Evolutionary conservation across 352 stramenopile species (phyloP), one percentile per base, ranked within the genome.

Genomic region (Globisporangium emineosum): DNA sequence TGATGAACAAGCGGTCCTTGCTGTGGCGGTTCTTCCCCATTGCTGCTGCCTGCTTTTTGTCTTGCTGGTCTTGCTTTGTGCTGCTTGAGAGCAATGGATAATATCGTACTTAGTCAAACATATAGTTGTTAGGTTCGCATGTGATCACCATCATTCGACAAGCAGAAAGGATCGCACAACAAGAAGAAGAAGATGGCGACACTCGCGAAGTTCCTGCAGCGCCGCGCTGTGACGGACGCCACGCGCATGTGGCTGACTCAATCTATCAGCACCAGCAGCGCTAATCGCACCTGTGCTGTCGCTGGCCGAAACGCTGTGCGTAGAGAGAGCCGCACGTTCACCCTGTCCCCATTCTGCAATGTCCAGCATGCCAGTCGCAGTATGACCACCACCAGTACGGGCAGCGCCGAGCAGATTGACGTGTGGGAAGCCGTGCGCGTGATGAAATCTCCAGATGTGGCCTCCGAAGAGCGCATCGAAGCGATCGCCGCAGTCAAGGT

Each of bases 21-120:
- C 79, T 93, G 75, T 97, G 89, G 42, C 88, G 89, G 62, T 97
- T 97, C 83, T 97, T 97, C 68, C 89, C 88, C 89, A 97, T 50
- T 10, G 40, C 40, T 45, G 27, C 25, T 50, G 13, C 32, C 32
- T 33, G 33, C 40, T 23, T 7, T 30, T n/a, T 25, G 5, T 4
- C 37, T 53, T 13, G 17, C 35, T 60, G 25, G 45, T 12, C 29
- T 6, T 19, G 30, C 12, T 42, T 47, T 47, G 40, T 12, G 40
- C 40, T 32, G 13, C 13, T 17, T 21, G 5, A 6, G 23, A 6
- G 7, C n/a, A 45, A 47, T 47, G 17, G 15, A 47, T 47, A 17
- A 47, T 47, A 23, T 47, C 40, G 17, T 47, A 47, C 40, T 12
- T 47, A 47, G 17, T 23, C 17, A 17, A 43, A 8, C 19, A 58